Conservation (phyloP, 495 filamentous ascomycete genomes). For the Terfezia boudieri region DNA sequence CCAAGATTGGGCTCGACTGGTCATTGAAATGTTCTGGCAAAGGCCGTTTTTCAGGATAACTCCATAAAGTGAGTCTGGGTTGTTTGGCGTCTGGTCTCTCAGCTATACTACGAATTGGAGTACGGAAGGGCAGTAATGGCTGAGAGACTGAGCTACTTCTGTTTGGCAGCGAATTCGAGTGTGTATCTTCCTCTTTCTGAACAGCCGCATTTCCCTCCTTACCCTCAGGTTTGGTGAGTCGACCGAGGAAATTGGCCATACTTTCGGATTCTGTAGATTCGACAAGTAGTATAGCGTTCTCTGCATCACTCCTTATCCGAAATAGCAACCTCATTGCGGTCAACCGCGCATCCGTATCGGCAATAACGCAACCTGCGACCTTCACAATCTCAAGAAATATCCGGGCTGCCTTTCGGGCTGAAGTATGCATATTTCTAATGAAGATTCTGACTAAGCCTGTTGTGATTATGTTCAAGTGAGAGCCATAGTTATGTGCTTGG, state of each 20-base stretch:
- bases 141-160: slow-evolving; percentile 15
- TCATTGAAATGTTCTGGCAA: slow-evolving; percentile 16
- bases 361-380: slow-evolving; percentile 32
- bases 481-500: slow-evolving; percentile 16
- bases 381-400: slow-evolving; percentile 33
- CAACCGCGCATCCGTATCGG: slow-evolving; percentile 46
- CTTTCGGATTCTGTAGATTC: slow-evolving; percentile 42
- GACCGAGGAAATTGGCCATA: slow-evolving; percentile 46
- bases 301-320: slow-evolving; percentile 58
- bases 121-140: slow-evolving; percentile 8
- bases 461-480: slow-evolving; percentile 31
- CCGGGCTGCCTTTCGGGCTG: slow-evolving; percentile 28
- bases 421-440: slow-evolving; percentile 33
- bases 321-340: slow-evolving; percentile 68
- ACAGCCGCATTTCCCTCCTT: not conserved
- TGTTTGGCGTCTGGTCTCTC: slow-evolving; percentile 8
- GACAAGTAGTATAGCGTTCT: slow-evolving; percentile 45
- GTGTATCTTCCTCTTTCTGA: slow-evolving; percentile 8
- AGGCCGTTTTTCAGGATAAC: slow-evolving; percentile 14
- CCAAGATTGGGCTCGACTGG: slow-evolving; percentile 18
- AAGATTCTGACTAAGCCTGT: slow-evolving; percentile 37
- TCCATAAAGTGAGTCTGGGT: slow-evolving; percentile 10
- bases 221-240: slow-evolving; percentile 28
- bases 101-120: slow-evolving; percentile 3
- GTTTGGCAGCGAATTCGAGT: slow-evolving; percentile 11